These are phyloP conservation scores for Auriscalpium orientale DNA, from an alignment of 768 basidiomycete species.

Conservation along the genomic window DNA sequence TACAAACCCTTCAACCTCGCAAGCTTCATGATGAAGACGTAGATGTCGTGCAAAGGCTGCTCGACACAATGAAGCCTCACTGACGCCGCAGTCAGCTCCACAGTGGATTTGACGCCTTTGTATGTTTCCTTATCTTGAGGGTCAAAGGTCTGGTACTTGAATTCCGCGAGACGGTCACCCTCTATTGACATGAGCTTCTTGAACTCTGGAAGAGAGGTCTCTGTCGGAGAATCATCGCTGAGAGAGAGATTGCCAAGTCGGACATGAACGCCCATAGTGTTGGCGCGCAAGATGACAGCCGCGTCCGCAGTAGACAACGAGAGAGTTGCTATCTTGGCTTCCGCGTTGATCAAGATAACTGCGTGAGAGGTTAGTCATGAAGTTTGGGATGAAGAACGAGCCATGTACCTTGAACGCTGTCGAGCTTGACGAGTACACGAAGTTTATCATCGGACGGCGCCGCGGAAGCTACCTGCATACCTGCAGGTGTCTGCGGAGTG, in stretches of 20 bases:
- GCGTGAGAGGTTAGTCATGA: background rate
- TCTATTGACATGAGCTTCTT: constrained; percentile 88
- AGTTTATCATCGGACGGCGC: constrained; percentile 42
- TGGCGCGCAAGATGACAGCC: constrained; percentile 60
- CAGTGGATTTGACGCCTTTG: constrained; percentile 74
- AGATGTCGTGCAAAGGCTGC: constrained; percentile 83
- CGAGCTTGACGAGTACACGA: constrained; percentile 74
- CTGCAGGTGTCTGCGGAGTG: no score
- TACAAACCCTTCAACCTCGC: constrained; percentile 90
- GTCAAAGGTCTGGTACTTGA: constrained; percentile 89
- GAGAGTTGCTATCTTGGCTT: constrained; percentile 70
- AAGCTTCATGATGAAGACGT: constrained; percentile 74
- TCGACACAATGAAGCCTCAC: constrained; percentile 86
- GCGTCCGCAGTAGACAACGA: constrained; percentile 88
- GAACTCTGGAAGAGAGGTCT: constrained; percentile 55
- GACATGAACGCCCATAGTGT: constrained; percentile 71
- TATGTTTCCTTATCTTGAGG: constrained; percentile 56
- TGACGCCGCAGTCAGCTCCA: constrained; percentile 81
- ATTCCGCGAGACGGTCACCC: constrained; percentile 88
- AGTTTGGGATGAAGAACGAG: background rate
- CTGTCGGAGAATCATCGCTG: constrained; percentile 56
- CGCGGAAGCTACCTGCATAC: background rate
- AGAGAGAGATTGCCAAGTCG: constrained; percentile 79
- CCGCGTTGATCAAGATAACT: constrained; percentile 77
- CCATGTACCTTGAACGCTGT: constrained; percentile 66